A percentile compares a stretch with the other conserved stretches of the same genome.
Evolutionary conservation across 2,329 filamentous ascomycete species (phyloP).

Genomic region (Sarocladium strictum): DNA sequence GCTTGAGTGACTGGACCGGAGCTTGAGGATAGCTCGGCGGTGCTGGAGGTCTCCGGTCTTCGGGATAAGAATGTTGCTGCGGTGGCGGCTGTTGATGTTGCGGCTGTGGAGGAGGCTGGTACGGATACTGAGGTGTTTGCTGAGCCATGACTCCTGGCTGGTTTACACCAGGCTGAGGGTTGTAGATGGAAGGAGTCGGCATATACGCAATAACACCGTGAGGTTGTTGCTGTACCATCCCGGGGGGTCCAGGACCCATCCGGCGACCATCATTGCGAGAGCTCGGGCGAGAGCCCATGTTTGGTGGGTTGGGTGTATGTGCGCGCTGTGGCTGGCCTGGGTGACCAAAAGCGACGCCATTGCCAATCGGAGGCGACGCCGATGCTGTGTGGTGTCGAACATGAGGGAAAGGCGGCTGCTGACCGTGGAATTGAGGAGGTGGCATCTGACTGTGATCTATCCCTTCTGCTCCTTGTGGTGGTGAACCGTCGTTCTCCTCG

Average conservation of each 20-base stretch:
- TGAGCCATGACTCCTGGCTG: conserved; percentile 31
- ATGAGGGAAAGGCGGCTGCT: conserved; percentile 23
- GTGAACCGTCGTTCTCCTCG: conserved; percentile 63
- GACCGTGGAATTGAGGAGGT: conserved; percentile 64
- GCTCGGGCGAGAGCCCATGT: conserved; percentile 47
- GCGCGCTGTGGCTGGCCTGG: conserved; percentile 52
- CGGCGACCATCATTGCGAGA: conserved; percentile 33
- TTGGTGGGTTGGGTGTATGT: conserved; percentile 73
- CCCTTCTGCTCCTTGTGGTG: conserved; percentile 46
- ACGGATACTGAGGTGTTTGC: conserved; percentile 29
- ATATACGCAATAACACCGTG: conserved; percentile 69
- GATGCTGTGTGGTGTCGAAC: conserved; percentile 9
- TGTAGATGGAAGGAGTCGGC: conserved; percentile 81
- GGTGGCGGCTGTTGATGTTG: conserved; percentile 26
- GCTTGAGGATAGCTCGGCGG: conserved; percentile 60
- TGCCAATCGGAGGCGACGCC: conserved; percentile 71
- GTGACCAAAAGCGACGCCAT: conserved; percentile 72
- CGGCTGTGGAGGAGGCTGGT: conserved; percentile 27
- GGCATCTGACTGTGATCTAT: conserved; percentile 48
- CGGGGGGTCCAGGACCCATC: conserved; percentile 53
- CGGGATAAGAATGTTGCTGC: conserved; percentile 63
- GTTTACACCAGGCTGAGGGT: conserved; percentile 43
- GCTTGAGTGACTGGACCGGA: conserved; percentile 41
- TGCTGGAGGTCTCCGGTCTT: conserved; percentile 70
- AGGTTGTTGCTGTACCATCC: conserved; percentile 59